Evolutionary conservation across 192 early-diverging fungal species (phyloP), one percentile per base, ranked within the genome.

Genomic region (Spizellomyces punctatus): DNA sequence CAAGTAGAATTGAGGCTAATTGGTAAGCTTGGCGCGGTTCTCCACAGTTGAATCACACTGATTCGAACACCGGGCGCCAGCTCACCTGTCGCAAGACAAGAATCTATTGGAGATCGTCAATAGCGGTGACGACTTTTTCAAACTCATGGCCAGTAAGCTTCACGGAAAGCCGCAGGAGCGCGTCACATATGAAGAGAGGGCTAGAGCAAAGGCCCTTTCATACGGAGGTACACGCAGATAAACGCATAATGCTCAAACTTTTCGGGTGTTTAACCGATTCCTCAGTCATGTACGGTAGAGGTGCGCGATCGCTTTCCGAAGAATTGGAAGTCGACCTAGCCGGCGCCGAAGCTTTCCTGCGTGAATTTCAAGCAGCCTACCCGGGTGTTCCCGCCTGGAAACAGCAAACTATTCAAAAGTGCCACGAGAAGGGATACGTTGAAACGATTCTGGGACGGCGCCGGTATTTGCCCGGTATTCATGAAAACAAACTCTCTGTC

Each of bases 1-100:
- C 76, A 78, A 52, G n/a, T 78, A 19, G 76, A 78, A 52, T 55
- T 78, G 22, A 65, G 76, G 14, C 6, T 78, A 5, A 80, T 78
- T 79, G 27, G 27, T 36, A 36, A 36, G 27, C 27, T 36, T 64
- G 72, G 46, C 21, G 75, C 12, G 16, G n/a, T 2, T 1, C 19
- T 49, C 10, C 27, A 36, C 27, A 36, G 27, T 36, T 0, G 52
- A 16, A 55, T 55, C 1, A 36, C 27, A 0, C 27, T 36, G 27
- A 36, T 36, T 36, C 27, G 4, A 79, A 36, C 3, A 36, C 27
- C 27, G 3, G 1, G 27, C 0, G 1, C 27, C 3, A 36, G 76
- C 76, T 9, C 71, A 80, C 48, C 22, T 80, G 69, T 73, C 76
- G n/a, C n/a, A 48, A 5, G 76, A 78, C 45, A 46, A 64, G 43